Evolutionary conservation across 768 basidiomycete species (phyloP), one percentile per base, ranked within the genome.

Genomic region (Kwoniella botswanensis): DNA sequence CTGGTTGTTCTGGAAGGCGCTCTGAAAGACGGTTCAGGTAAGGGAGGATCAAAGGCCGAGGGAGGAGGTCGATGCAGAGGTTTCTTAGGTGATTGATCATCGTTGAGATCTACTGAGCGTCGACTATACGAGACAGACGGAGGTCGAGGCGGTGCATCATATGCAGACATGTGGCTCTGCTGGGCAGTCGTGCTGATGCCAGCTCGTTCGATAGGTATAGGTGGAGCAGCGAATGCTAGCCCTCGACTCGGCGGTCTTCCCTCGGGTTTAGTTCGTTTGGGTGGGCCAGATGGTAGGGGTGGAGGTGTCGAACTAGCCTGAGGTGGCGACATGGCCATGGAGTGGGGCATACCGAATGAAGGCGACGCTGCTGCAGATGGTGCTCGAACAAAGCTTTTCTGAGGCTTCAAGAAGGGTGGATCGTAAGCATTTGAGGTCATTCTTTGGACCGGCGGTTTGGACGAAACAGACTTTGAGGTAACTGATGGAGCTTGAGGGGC

Each of bases 341-440:
- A 26, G 12, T 67, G 63, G 1, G 68, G 57, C 43, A 57, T 42
- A 4, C 10, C 60, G 43, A 64, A 63, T 6, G 71, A 73, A 65
- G 59, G 68, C n/a, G 67, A 22, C 5, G 74, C 35, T 4, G 53
- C 61, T 4, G 76, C 65, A 4, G 76, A 65, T 7, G 68, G 50
- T n/a, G 73, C 58, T 4, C 76, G 67, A 26, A 70, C 70, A 46
- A 77, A 74, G 57, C 75, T 79, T 57, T 81, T 81, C 42, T 79
- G 74, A 1, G 77, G 64, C 10, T 72, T 70, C 35, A 81, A 67
- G 29, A 77, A 73, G 10, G 79, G 79, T 3, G 79, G 79, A 68
- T 81, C 79, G 54, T 81, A 81, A 4, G 79, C 79, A 54, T 73
- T 79, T 9, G 79, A 79, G 1, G 62, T 65, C 24, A 78, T 63